phyloP scores from a whole-genome alignment of 73 alveolate genomes.

The Loxodes magnus region DNA sequence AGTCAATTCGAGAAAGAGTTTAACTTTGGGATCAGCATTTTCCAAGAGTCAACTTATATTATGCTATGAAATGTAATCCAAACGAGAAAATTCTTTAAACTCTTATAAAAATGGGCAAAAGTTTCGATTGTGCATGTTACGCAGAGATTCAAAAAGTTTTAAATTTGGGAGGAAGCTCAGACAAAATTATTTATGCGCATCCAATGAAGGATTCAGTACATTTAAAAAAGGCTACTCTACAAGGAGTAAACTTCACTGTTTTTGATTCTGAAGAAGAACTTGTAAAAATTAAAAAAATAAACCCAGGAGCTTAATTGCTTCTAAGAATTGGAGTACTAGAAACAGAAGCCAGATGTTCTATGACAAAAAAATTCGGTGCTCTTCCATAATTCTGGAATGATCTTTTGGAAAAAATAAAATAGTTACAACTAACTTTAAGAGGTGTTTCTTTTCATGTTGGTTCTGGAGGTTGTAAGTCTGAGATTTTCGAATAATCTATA shows the following conservation, averaged over 20 bases:
- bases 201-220: background rate
- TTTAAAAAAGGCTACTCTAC: background rate
- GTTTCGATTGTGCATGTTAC: constrained; percentile 16
- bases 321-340: background rate
- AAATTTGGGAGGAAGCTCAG: constrained; percentile 1
- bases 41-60: constrained; percentile 13
- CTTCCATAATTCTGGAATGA: background rate
- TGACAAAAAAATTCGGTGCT: constrained; percentile 4
- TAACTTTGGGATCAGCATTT: constrained; percentile 7
- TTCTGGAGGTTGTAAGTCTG: background rate
- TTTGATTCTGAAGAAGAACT: background rate
- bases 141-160: constrained; percentile 9
- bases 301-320: constrained; percentile 2
- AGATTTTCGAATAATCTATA: background rate
- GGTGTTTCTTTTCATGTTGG: constrained; percentile 13
- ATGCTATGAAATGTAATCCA: constrained; percentile 11
- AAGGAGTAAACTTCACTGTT: background rate
- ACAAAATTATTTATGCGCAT: constrained; percentile 3
- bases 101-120: background rate
- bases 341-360: background rate
- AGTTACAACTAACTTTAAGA: background rate
- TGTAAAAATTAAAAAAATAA: background rate
- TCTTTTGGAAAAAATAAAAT: background rate
- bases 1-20: no score
- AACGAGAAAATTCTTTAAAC: background rate